Evolutionary conservation across 2,329 filamentous ascomycete species (phyloP).

Genomic region (Neophaeococcomyces mojaviensis): DNA sequence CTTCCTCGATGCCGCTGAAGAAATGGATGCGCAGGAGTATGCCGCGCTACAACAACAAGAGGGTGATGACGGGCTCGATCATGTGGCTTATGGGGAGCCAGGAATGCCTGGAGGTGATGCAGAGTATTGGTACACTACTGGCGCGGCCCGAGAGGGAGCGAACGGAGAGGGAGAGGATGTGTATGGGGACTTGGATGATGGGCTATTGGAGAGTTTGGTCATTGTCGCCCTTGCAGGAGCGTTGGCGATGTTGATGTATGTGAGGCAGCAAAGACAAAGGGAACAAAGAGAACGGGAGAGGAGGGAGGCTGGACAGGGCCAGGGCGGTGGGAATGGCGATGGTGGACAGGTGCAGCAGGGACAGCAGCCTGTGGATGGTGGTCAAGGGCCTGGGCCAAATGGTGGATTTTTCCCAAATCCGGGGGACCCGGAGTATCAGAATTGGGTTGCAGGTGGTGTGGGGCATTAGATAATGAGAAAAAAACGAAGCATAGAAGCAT

Average conservation of each 20-base stretch:
- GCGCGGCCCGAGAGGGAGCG: not conserved
- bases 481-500: not conserved
- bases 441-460: slow-evolving; percentile 62
- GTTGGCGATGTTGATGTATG: slow-evolving; percentile 72
- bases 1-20: slow-evolving; percentile 66
- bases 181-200: slow-evolving; percentile 59
- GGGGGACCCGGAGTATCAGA: slow-evolving; percentile 59
- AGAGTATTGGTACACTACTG: slow-evolving; percentile 21
- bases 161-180: slow-evolving; percentile 24
- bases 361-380: slow-evolving; percentile 16
- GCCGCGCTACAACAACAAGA: slow-evolving; percentile 40
- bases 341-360: slow-evolving; percentile 22
- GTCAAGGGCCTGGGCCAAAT: slow-evolving; percentile 27
- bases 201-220: slow-evolving; percentile 73
- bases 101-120: slow-evolving; percentile 46
- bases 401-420: slow-evolving; percentile 58
- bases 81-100: slow-evolving; percentile 39
- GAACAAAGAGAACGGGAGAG: slow-evolving; percentile 36
- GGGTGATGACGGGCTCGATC: slow-evolving; percentile 34
- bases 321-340: slow-evolving; percentile 7
- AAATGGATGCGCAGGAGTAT: slow-evolving; percentile 58
- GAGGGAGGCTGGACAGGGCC: slow-evolving; percentile 18
- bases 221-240: slow-evolving; percentile 71
- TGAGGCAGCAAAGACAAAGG: slow-evolving; percentile 64
- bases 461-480: slow-evolving; percentile 36